phyloP scores from a whole-genome alignment of 345 rosid genomes.

The Brassica incana region DNA sequence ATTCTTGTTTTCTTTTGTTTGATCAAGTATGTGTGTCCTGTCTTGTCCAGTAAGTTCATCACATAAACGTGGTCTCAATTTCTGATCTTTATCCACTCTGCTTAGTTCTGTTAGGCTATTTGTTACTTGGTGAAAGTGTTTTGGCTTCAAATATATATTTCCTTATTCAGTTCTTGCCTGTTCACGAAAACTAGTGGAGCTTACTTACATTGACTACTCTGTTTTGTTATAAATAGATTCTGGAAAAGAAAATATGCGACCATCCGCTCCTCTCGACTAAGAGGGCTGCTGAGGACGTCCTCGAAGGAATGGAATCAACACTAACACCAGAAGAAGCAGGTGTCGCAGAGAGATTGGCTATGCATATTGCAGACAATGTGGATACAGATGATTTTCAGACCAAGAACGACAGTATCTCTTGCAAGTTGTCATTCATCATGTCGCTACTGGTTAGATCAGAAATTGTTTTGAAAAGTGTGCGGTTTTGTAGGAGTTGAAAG shows the following conservation, averaged over 20 bases:
- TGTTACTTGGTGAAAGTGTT: neutral
- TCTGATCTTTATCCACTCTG: slow-evolving; percentile 5
- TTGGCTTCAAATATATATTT: neutral
- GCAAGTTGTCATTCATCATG: slow-evolving; percentile 86
- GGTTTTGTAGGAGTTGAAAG: no score
- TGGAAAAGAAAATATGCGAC: slow-evolving; percentile 67
- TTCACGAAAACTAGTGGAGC: neutral
- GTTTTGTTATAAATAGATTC: slow-evolving; percentile 58
- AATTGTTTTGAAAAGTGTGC: no score
- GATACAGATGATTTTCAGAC: slow-evolving; percentile 75
- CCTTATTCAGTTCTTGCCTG: slow-evolving; percentile 15
- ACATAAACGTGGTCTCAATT: slow-evolving; percentile 5
- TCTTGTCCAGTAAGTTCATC: slow-evolving; percentile 2
- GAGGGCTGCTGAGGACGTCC: slow-evolving; percentile 57
- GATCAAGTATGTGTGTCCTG: neutral
- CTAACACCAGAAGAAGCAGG: slow-evolving; percentile 76
- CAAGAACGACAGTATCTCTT: slow-evolving; percentile 74
- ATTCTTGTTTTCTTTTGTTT: neutral
- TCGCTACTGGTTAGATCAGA: slow-evolving; percentile 62
- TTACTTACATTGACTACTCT: slow-evolving; percentile 4
- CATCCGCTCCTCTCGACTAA: slow-evolving; percentile 46
- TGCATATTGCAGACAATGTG: slow-evolving; percentile 80
- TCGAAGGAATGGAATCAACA: slow-evolving; percentile 91
- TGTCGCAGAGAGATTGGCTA: slow-evolving; percentile 88
- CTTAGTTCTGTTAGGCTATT: neutral